Evolutionary conservation across 768 basidiomycete species (phyloP).

Genomic region (Xerocomellus chrysenteron): DNA sequence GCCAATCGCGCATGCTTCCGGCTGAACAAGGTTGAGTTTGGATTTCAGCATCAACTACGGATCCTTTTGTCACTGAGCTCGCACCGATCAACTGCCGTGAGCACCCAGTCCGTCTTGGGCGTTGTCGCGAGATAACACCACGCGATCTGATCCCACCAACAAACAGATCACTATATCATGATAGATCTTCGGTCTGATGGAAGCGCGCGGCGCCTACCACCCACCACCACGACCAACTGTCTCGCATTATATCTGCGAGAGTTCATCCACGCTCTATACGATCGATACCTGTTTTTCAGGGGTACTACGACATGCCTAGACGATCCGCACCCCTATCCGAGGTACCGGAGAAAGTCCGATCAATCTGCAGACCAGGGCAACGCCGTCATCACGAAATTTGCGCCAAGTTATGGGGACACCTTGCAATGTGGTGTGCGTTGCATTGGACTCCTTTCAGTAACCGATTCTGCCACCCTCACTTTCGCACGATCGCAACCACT

Average conservation of each 20-base stretch:
- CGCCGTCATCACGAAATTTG: neutral
- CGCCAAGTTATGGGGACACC: neutral
- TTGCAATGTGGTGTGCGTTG: neutral
- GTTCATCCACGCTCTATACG: neutral
- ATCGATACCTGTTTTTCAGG: constrained; percentile 3
- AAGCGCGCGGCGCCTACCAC: neutral
- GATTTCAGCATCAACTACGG: neutral
- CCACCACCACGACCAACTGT: neutral
- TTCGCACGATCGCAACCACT: neutral
- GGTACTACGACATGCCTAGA: neutral
- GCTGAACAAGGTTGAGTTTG: neutral
- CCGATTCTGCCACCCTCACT: neutral
- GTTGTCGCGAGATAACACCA: neutral
- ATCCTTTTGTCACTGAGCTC: neutral
- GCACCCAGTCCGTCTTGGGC: neutral
- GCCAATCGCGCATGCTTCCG: neutral
- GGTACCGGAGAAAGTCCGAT: constrained; percentile 4
- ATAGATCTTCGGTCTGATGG: constrained; percentile 1
- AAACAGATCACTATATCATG: neutral
- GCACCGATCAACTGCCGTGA: constrained; percentile 4
- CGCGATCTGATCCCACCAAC: constrained; percentile 14
- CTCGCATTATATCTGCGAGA: neutral
- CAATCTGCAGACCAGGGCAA: neutral
- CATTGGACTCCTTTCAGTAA: neutral
- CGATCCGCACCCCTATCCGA: constrained; percentile 14